These are phyloP conservation scores for Diaporthe sp. DNA, from an alignment of 2,329 filamentous ascomycete species.

Conservation along the genomic window DNA sequence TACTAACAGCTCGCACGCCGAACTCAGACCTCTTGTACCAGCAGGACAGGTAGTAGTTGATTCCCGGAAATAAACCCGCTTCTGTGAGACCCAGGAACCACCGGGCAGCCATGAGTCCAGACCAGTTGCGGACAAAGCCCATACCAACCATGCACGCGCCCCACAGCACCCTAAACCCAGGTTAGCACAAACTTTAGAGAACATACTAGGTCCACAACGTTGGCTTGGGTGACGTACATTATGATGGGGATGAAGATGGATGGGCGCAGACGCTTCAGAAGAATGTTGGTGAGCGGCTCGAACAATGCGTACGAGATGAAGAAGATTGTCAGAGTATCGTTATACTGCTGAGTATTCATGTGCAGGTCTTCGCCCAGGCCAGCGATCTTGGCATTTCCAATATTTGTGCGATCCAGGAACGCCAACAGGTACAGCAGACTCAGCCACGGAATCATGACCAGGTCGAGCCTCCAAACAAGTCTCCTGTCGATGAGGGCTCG, in stretches of 20 bases:
- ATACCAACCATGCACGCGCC: slow-evolving; percentile 78
- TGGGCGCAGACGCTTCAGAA: slow-evolving; percentile 82
- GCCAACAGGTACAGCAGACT: slow-evolving; percentile 79
- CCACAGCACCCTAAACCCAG: slow-evolving; percentile 68
- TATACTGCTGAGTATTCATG: slow-evolving; percentile 77
- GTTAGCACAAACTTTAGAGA: neutral
- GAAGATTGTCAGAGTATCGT: slow-evolving; percentile 83
- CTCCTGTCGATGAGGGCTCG: slow-evolving; percentile 50
- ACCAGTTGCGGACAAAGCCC: slow-evolving; percentile 75
- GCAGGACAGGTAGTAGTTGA: slow-evolving; percentile 79
- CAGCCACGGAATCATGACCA: slow-evolving; percentile 55
- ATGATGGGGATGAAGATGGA: slow-evolving; percentile 86
- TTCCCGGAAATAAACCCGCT: slow-evolving; percentile 80
- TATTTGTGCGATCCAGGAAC: slow-evolving; percentile 83
- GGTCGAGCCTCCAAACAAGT: slow-evolving; percentile 51
- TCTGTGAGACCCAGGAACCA: slow-evolving; percentile 83
- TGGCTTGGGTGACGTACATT: slow-evolving; percentile 68
- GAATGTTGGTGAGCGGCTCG: slow-evolving; percentile 82
- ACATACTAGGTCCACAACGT: neutral
- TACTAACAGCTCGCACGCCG: slow-evolving; percentile 70
- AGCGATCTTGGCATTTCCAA: slow-evolving; percentile 77
- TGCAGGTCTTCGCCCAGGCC: slow-evolving; percentile 67
- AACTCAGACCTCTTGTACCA: slow-evolving; percentile 86
- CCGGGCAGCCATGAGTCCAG: slow-evolving; percentile 75
- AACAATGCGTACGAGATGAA: slow-evolving; percentile 88